Evolutionary conservation across 2,329 filamentous ascomycete species (phyloP), one percentile per base, ranked within the genome.

Genomic region (Botryotinia narcissicola): DNA sequence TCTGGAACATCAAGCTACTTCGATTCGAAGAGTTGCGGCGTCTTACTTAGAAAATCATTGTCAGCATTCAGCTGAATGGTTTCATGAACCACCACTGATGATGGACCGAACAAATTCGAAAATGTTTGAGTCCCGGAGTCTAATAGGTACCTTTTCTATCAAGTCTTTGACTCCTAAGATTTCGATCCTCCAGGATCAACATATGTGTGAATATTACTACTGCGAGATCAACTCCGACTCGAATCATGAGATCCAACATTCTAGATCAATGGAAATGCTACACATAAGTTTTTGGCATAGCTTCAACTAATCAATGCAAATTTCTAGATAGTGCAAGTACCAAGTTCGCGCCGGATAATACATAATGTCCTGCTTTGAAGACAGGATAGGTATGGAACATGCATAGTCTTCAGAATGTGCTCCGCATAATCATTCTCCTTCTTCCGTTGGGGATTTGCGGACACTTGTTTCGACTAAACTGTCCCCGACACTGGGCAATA

Each of bases 271-370:
- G 5, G 25, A 16, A n/a, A 51, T 51, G 48, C 22, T 51, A 51
- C 25, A 14, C 1, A 1, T 51, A 10, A 6, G 48, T 6, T 25
- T n/a, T 51, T 6, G 0, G 48, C 25, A n/a, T 7, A 6, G 10
- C 2, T 51, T 6, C 0, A n/a, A 51, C 0, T 6, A 6, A 3
- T 2, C 0, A 3, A 25, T 51, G 10, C 4, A 12, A 51, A 0
- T 3, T 51, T 51, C 10, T 14, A n/a, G 48, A n/a, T 14, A 6
- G 22, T 6, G 25, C 48, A 25, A n/a, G 10, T 3, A 51, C 1
- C 7, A 3, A n/a, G 7, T 0, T 16, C 7, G 4, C 14, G 0
- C 25, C 14, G 12, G 0, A n/a, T 16, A 14, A 16, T 3, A 16
- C 7, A n/a, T 1, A n/a, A n/a, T 51, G 25, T 51, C 12, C 12